These are phyloP conservation scores for Grosmannia penicillata DNA, from an alignment of 2,329 filamentous ascomycete species.

Conservation along the genomic window DNA sequence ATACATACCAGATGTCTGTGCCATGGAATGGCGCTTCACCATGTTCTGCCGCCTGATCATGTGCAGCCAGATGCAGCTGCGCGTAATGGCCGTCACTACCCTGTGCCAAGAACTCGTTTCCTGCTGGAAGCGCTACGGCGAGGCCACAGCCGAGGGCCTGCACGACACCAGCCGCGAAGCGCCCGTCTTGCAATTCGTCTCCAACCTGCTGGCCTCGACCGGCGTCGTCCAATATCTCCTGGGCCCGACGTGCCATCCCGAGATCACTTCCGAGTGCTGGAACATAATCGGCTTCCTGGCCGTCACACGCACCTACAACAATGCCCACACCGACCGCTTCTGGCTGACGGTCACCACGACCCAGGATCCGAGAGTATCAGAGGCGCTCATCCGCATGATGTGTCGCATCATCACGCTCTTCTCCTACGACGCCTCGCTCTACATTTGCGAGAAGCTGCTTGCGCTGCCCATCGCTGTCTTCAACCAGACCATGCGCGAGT, in stretches of 20 bases:
- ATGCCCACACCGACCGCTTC: slow-evolving; percentile 60
- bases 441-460: slow-evolving; percentile 58
- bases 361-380: slow-evolving; percentile 71
- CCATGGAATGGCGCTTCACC: slow-evolving; percentile 54
- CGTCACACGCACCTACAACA: slow-evolving; percentile 59
- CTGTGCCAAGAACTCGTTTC: slow-evolving; percentile 58
- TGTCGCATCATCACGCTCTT: slow-evolving; percentile 31
- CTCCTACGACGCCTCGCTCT: slow-evolving; percentile 35
- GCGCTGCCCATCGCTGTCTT: slow-evolving; percentile 48
- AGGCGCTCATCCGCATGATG: slow-evolving; percentile 60
- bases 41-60: slow-evolving; percentile 58
- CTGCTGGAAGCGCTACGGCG: slow-evolving; percentile 46
- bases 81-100: slow-evolving; percentile 60
- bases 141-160: too few species aligned
- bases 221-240: slow-evolving; percentile 76
- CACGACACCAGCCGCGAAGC: slow-evolving; percentile 19
- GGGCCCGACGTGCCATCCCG: slow-evolving; percentile 80
- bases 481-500: slow-evolving; percentile 43
- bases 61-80: slow-evolving; percentile 81
- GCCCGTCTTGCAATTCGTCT: slow-evolving; percentile 49
- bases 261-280: slow-evolving; percentile 65
- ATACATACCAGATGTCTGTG: slow-evolving; percentile 33
- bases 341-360: slow-evolving; percentile 74
- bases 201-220: slow-evolving; percentile 52
- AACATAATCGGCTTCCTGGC: slow-evolving; percentile 82